Base-by-base conservation (phyloP, 2,329 filamentous ascomycete species). In the Pseudogymnoascus sp. region DNA sequence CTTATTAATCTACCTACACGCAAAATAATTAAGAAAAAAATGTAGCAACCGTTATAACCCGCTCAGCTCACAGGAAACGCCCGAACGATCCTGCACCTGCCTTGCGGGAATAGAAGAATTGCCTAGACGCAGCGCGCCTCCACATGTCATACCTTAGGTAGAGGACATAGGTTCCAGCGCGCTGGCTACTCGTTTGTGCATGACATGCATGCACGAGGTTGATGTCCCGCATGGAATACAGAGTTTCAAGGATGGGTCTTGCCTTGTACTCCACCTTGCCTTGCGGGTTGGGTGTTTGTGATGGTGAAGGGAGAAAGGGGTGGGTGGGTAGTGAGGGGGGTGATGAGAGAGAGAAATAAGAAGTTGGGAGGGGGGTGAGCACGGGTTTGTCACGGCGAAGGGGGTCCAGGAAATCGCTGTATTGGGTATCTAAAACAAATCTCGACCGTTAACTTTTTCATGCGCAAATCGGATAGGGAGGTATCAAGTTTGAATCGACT, bases 231-330 rank as follows among this genome's bases (percentile, higher is more conserved):
- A 86, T 85, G 84, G 85, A 88, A 88, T 88, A 88, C 85, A 88
- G 83, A 87, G 85, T 80, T 73, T 81, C 85, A 88, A 88, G 85
- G 85, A 88, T 85, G 78, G 79, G 75, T 85, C 85, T 88, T 84
- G 83, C 85, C 85, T 88, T 88, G 85, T 84, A 84, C 85, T 88
- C 85, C 85, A 88, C 85, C 85, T 85, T 81, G 84, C 84, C 85
- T 83, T 85, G 85, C 85, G 85, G 84, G 84, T 54, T 34, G 37
- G 6, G n/a, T n/a, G n/a, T 13, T 8, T 19, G 23, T 28, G 8
- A 54, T 23, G 37, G 36, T 14, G 34, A 36, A 13, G 31, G 31
- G 16, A 8, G 28, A 7, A 4, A n/a, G 10, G 21, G 48, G 13
- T 57, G 51, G 23, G 23, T 31, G 51, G 23, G 51, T 4, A 28